A percentile compares a stretch with the other conserved stretches of the same genome.
Conservation (phyloP, 1,284 basidiomycete species). For the Phylloporus gajari region DNA sequence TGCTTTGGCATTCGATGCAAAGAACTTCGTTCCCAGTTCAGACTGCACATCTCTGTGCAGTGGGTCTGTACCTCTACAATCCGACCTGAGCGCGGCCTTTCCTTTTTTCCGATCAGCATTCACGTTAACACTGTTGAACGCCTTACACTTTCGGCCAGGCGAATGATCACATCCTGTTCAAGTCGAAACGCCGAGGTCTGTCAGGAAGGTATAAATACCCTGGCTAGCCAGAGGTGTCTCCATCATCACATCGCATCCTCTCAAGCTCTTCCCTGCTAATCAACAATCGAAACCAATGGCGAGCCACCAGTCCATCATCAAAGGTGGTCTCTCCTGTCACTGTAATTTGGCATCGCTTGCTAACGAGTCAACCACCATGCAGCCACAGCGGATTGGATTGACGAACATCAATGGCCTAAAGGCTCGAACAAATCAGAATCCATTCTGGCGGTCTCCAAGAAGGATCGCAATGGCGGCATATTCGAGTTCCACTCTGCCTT, state of each 20-base stretch:
- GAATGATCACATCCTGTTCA: neutral
- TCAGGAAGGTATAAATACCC: neutral
- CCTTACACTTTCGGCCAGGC: neutral
- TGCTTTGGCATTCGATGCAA: too few species aligned
- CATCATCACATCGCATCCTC: neutral
- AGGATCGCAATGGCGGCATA: neutral
- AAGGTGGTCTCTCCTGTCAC: neutral
- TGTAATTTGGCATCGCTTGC: neutral
- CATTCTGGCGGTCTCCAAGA: neutral
- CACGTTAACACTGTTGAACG: too few species aligned
- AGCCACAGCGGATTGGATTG: neutral
- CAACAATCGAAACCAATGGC: neutral
- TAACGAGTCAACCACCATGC: neutral
- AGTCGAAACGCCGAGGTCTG: neutral
- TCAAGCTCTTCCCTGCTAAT: too few species aligned
- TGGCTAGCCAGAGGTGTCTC: neutral
- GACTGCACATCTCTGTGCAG: too few species aligned
- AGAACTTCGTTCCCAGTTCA: too few species aligned
- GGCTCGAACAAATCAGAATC: neutral
- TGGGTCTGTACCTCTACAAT: too few species aligned
- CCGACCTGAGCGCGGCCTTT: too few species aligned
- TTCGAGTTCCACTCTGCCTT: conserved; percentile 1
- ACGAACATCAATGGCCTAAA: neutral
- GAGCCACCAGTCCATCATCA: neutral
- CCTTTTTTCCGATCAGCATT: too few species aligned